Base-by-base conservation (phyloP, 1,284 basidiomycete genomes). In the Cystobasidium sp. region DNA sequence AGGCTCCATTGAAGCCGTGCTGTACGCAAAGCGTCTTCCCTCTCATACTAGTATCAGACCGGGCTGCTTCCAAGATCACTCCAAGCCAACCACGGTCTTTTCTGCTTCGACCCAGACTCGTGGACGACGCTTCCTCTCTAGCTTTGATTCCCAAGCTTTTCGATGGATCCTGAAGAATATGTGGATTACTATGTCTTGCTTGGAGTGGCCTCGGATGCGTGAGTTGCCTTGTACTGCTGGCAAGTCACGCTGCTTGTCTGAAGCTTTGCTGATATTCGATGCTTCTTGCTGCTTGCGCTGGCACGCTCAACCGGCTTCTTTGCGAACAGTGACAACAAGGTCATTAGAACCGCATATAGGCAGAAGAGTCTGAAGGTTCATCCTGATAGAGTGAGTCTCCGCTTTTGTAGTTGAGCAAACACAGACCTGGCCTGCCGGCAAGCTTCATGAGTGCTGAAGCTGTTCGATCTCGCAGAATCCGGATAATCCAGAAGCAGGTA, bases 181-280 rank as follows among this genome's bases (percentile, higher is more conserved):
- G 69, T 77, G 20, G 80, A 78, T 51, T 80, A 79, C 71, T 76
- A 75, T 49, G 75, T 75, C 20, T 52, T 79, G 6, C 76, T 75
- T 0, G 78, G 74, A 3, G 39, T 80, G 14, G 56, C 66, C 0
- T n/a, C 65, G 6, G 75, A 71, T 8, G 79, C 79, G 3, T 76
- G 75, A 7, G 58, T 73, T 3, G 65, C 68, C 10, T 18, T 20
- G 18, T 8, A 12, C 24, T 20, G 39, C 20, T 22, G 16, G 43
- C 55, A n/a, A 14, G 24, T 58, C 37, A n/a, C n/a, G n/a, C 20
- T n/a, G 10, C 12, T 66, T 43, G 7, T 41, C 24, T 22, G 9
- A n/a, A 12, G n/a, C 39, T 24, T 22, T 62, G 46, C 22, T 62
- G 39, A 24, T 46, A 18, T 44, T 68, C 16, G 16, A 9, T 37